Evolutionary conservation across 139 green algal genomes (phyloP).

Genomic region (Picochlorum sp.): DNA sequence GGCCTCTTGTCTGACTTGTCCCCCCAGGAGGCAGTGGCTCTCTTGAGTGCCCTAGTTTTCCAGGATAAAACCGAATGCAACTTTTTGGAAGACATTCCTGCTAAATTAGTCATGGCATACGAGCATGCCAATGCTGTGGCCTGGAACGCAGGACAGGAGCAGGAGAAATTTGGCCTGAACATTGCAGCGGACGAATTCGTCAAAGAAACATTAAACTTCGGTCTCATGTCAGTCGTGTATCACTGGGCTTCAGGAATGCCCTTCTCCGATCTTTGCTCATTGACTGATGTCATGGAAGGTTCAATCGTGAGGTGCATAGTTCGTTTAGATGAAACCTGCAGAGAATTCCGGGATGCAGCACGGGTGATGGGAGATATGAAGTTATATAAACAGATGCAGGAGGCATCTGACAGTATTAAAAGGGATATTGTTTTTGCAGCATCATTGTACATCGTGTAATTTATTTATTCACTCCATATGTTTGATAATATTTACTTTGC

Average conservation of each 20-base stretch:
- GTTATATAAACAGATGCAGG: slow-evolving; percentile 86
- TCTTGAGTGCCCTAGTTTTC: slow-evolving; percentile 88
- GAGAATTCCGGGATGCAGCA: slow-evolving; percentile 70
- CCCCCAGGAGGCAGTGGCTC: slow-evolving; percentile 79
- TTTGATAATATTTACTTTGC: too few relatives aligned
- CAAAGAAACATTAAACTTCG: slow-evolving; percentile 46
- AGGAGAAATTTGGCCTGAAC: slow-evolving; percentile 45
- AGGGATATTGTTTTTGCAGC: slow-evolving; percentile 94
- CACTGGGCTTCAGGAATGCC: slow-evolving; percentile 86
- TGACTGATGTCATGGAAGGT: slow-evolving; percentile 93
- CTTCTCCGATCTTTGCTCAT: slow-evolving; percentile 79
- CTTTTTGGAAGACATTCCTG: slow-evolving; percentile 35
- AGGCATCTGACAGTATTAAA: slow-evolving; percentile 78
- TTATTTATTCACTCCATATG: too few relatives aligned
- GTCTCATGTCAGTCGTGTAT: slow-evolving; percentile 83
- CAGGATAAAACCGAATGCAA: slow-evolving; percentile 84
- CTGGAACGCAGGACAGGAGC: slow-evolving; percentile 44
- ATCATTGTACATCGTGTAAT: slow-evolving; percentile 79
- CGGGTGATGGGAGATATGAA: slow-evolving; percentile 88
- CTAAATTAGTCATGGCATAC: slow-evolving; percentile 43
- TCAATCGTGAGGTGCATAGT: slow-evolving; percentile 84
- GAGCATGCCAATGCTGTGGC: slow-evolving; percentile 40
- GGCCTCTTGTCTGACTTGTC: slow-evolving; percentile 66
- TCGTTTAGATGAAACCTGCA: slow-evolving; percentile 80
- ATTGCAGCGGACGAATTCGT: slow-evolving; percentile 69